phyloP scores from a whole-genome alignment of 2,329 filamentous ascomycete species.

The Penicillium aurantiogriseum region DNA sequence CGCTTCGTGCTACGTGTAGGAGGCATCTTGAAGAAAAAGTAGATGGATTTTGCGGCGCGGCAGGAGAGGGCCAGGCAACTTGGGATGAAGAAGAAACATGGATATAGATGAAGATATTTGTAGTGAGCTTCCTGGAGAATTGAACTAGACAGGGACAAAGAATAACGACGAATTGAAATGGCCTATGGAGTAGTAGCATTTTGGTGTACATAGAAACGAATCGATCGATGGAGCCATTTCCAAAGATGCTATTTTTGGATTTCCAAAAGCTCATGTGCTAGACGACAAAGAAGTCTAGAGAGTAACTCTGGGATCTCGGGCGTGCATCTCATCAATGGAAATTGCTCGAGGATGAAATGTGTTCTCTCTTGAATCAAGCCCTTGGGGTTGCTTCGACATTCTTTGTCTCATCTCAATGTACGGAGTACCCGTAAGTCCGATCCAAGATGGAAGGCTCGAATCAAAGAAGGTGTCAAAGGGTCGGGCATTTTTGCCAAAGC shows the following conservation, averaged over 20 bases:
- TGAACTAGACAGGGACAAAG: not conserved
- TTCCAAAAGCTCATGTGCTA: not conserved
- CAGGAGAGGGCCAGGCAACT: not conserved
- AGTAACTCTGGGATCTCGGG: not conserved
- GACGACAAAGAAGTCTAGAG: not conserved
- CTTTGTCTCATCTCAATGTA: not conserved
- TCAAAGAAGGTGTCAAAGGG: not conserved
- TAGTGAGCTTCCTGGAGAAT: not conserved
- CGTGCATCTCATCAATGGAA: not conserved
- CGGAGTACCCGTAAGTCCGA: not conserved
- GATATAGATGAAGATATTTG: not conserved
- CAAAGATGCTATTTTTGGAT: not conserved
- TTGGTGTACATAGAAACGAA: not conserved
- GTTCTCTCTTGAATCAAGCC: too few species aligned
- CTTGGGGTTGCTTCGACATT: not conserved
- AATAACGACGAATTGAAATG: not conserved
- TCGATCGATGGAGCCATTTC: not conserved
- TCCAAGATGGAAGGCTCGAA: not conserved
- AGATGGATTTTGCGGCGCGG: not conserved
- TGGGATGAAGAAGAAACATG: not conserved
- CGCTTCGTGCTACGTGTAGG: not conserved
- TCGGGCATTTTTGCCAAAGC: not conserved
- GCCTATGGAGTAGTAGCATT: not conserved
- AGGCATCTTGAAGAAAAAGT: not conserved
- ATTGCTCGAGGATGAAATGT: not conserved